These are phyloP conservation scores for Ustilago lituana DNA, from an alignment of 1,284 basidiomycete genomes.

Conservation along the genomic window DNA sequence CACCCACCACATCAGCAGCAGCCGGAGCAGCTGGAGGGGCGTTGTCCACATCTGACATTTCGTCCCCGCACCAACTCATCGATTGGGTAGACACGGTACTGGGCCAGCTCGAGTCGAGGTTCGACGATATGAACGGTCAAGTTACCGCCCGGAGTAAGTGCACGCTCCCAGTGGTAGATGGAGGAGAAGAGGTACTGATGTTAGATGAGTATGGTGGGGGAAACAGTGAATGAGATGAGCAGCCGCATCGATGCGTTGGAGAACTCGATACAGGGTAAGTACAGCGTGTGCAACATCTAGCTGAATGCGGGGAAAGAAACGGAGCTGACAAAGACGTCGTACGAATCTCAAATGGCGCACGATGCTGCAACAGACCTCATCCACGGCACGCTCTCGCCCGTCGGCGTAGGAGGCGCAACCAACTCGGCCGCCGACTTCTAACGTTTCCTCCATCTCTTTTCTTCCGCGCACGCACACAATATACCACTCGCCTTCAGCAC, in stretches of 20 bases:
- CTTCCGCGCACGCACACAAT: not conserved
- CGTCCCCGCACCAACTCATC: slow-evolving; percentile 61
- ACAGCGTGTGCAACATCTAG: too few species aligned
- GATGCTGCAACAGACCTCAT: slow-evolving; percentile 22
- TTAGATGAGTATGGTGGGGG: not conserved
- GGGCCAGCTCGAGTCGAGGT: slow-evolving; percentile 56
- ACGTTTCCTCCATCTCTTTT: too few species aligned
- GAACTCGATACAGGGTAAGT: slow-evolving; percentile 61
- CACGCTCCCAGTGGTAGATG: not conserved
- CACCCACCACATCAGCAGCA: not conserved
- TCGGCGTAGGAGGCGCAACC: too few species aligned
- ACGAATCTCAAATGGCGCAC: not conserved
- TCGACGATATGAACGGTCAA: slow-evolving; percentile 59
- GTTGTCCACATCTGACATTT: slow-evolving; percentile 39
- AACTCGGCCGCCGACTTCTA: slow-evolving; percentile 1
- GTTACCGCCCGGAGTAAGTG: slow-evolving; percentile 60
- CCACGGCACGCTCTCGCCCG: slow-evolving; percentile 33
- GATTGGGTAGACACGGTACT: slow-evolving; percentile 65
- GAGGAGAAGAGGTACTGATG: too few species aligned
- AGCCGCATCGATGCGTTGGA: slow-evolving; percentile 63
- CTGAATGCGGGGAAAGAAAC: too few species aligned
- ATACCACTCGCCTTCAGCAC: too few species aligned
- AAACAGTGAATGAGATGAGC: slow-evolving; percentile 65
- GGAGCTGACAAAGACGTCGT: too few species aligned
- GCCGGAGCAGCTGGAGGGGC: not conserved